Evolutionary conservation across 164 flowering plant genomes (phyloP).

Genomic region (Cinnamomum micranthum): DNA sequence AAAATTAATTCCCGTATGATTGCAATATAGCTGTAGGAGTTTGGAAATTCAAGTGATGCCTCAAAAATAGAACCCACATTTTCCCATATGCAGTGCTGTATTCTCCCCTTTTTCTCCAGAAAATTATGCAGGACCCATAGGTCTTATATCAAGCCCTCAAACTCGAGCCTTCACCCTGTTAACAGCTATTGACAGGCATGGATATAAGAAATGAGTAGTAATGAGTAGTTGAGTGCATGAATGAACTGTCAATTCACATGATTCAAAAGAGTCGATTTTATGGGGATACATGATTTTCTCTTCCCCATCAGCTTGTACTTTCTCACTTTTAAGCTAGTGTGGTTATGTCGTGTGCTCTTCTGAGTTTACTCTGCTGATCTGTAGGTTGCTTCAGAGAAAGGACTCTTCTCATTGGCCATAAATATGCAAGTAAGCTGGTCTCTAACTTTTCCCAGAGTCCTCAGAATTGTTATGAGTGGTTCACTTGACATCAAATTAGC

Average conservation of each 20-base stretch:
- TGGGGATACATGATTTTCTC: too few species aligned
- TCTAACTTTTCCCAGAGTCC: not conserved
- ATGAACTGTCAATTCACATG: not conserved
- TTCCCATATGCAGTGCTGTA: not conserved
- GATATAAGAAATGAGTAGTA: not conserved
- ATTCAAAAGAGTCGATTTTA: too few species aligned
- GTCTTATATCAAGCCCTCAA: not conserved
- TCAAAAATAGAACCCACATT: not conserved
- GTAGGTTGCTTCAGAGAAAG: conserved; percentile 89
- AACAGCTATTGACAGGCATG: not conserved
- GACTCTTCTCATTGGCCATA: conserved; percentile 69
- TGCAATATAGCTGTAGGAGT: too few species aligned
- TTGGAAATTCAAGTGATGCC: too few species aligned
- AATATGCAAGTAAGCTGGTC: conserved; percentile 84
- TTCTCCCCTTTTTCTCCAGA: not conserved
- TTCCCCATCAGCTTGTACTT: too few species aligned
- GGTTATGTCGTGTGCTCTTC: not conserved
- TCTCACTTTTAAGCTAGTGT: too few species aligned
- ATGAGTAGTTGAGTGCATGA: not conserved
- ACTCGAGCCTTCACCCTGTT: not conserved
- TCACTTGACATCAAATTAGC: not conserved
- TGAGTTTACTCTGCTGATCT: not conserved
- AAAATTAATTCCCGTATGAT: too few species aligned
- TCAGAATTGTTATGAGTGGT: not conserved
- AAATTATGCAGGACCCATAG: too few species aligned